A percentile compares a stretch with the other conserved stretches of the same genome.
phyloP scores from a whole-genome alignment of 2,329 filamentous ascomycete genomes.

The Arachnopeziza araneosa region DNA sequence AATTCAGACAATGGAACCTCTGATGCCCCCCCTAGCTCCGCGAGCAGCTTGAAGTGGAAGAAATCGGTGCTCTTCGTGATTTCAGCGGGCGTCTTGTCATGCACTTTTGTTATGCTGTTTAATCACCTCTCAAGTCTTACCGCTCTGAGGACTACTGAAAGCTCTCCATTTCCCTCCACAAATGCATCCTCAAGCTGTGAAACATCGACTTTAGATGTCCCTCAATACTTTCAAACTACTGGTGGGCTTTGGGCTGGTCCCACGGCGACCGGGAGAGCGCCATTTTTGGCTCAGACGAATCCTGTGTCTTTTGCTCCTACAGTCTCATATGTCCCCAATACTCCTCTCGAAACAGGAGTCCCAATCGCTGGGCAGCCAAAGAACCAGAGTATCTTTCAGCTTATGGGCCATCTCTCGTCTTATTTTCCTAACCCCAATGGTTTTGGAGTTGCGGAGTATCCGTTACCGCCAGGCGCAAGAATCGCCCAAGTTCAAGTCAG shows the following conservation, averaged over 20 bases:
- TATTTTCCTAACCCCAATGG: slow-evolving; percentile 63
- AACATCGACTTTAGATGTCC: slow-evolving; percentile 37
- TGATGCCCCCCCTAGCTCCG: background rate
- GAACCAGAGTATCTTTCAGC: slow-evolving; percentile 62
- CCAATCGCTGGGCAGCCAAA: slow-evolving; percentile 57
- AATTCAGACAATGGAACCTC: background rate
- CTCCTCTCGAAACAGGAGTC: slow-evolving; percentile 64
- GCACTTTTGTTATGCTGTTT: slow-evolving; percentile 16
- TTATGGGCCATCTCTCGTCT: slow-evolving; percentile 64
- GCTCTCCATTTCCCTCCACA: background rate
- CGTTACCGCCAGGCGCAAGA: slow-evolving; percentile 59
- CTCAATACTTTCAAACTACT: slow-evolving; percentile 58
- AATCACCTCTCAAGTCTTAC: slow-evolving; percentile 9
- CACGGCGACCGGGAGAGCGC: slow-evolving; percentile 62
- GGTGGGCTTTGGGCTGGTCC: slow-evolving; percentile 58
- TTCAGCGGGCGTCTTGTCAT: slow-evolving; percentile 13
- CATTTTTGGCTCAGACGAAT: slow-evolving; percentile 68
- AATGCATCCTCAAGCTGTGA: background rate
- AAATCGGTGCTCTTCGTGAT: background rate
- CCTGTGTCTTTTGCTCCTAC: slow-evolving; percentile 55
- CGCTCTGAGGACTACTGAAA: slow-evolving; percentile 2
- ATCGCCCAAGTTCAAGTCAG: slow-evolving; percentile 58
- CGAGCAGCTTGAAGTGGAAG: background rate
- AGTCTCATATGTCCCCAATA: slow-evolving; percentile 60
- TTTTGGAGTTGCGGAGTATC: slow-evolving; percentile 69